A percentile compares a stretch with the other conserved stretches of the same genome.
Conservation (phyloP, 176 grass and related monocot species). For the Aegilops umbellulata region DNA sequence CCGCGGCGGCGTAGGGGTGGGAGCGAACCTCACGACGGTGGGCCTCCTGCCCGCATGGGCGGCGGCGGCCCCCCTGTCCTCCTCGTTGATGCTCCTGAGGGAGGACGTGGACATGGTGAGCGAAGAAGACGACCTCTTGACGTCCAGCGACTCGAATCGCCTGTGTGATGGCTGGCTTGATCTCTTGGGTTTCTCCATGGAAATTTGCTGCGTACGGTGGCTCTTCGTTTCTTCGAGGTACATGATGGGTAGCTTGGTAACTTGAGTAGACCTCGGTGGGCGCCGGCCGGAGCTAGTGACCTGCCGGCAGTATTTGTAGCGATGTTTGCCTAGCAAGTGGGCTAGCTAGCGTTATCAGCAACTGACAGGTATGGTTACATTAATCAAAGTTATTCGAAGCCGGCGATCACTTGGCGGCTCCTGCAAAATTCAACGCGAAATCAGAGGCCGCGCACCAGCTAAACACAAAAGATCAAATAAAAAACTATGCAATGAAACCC, state of each 20-base stretch:
- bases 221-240: background rate
- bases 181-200: conserved; percentile 39
- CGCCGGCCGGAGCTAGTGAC: background rate
- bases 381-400: background rate
- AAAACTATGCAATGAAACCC: too few relatives aligned
- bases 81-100: conserved; percentile 17
- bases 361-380: conserved; percentile 1
- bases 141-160: conserved; percentile 12
- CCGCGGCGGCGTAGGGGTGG: background rate
- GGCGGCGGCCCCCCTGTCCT: background rate
- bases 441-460: background rate
- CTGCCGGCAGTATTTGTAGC: background rate
- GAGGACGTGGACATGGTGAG: conserved; percentile 41
- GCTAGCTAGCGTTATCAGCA: background rate
- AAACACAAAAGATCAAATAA: background rate
- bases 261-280: background rate
- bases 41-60: background rate
- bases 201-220: background rate
- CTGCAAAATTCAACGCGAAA: background rate
- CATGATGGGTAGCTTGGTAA: background rate
- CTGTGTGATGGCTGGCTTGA: background rate
- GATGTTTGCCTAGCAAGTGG: background rate
- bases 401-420: too few relatives aligned
- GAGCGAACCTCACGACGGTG: conserved; percentile 23
- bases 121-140: conserved; percentile 27